phyloP scores from a whole-genome alignment of 192 early-diverging fungal species.

The Linnemannia schmuckeri region DNA sequence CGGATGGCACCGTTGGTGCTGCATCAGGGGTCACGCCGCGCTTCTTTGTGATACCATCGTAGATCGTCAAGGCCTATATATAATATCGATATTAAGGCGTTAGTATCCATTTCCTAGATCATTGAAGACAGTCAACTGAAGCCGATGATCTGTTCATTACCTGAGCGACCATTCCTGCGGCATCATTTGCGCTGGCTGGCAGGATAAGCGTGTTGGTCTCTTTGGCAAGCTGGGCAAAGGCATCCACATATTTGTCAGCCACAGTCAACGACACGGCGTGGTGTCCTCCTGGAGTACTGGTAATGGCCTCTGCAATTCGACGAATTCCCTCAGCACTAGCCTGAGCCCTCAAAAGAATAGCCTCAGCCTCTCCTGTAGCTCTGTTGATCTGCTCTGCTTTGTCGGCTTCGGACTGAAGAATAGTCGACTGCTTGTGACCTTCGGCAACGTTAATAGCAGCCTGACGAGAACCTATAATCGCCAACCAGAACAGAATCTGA shows the following conservation, averaged over 20 bases:
- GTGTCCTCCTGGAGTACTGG: conserved; percentile 70
- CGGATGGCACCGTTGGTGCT: background rate
- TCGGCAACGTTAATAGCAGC: conserved; percentile 98
- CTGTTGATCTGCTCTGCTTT: conserved; percentile 91
- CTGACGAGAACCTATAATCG: conserved; percentile 75
- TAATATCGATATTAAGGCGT: background rate
- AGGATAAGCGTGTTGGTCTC: conserved; percentile 91
- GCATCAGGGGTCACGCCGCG: conserved; percentile 18
- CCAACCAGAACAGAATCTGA: background rate
- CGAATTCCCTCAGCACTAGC: conserved; percentile 88
- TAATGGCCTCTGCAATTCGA: conserved; percentile 84
- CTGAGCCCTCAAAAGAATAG: conserved; percentile 84
- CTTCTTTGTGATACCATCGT: conserved; percentile 63
- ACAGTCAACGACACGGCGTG: conserved; percentile 92
- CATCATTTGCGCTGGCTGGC: conserved; percentile 86
- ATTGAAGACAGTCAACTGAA: background rate
- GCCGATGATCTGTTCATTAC: conserved; percentile 29
- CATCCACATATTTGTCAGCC: conserved; percentile 97
- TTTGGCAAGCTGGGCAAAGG: conserved; percentile 94
- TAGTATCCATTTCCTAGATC: background rate
- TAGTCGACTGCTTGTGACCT: conserved; percentile 90
- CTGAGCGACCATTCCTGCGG: conserved; percentile 92
- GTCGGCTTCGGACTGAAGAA: conserved; percentile 96
- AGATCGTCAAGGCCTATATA: conserved; percentile 61
- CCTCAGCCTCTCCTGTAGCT: conserved; percentile 91